Base-by-base conservation (phyloP, 352 stramenopile species). In the Elongisporangium anandrum region DNA sequence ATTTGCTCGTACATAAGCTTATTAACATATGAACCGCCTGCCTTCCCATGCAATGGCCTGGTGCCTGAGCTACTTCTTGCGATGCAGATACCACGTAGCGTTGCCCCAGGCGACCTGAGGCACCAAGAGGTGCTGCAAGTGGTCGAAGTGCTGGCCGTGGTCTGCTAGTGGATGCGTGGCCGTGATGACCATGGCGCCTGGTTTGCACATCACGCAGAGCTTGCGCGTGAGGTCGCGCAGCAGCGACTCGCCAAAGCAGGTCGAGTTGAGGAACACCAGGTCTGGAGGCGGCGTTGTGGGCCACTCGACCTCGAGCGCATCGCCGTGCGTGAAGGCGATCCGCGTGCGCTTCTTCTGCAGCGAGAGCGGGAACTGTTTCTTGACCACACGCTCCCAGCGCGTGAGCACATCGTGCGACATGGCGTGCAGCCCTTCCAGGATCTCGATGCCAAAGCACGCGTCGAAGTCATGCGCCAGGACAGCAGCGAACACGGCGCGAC, bases 201-300 rank as follows among this genome's bases (percentile, higher is more conserved):
- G 29, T 55, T 91, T 91, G 64, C 75, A 85, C 45, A 56, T 66
- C 21, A 70, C 63, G 5, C 57, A 54, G 15, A 88, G 66, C 22
- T 87, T 77, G n/a, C 66, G 61, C 3, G 73, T 70, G 8, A 91
- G 45, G 3, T 77, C 67, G 34, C 65, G 64, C 69, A 96, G 85
- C 6, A 97, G 62, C 0, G 50, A 54, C 16, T 84, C 65, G 20
- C 81, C 75, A 57, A 97, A 97, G 57, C 90, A 97, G 21, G 90
- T 97, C 50, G 85, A 95, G 64, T 97, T 97, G 49, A 92, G 72
- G 61, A 97, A 97, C 1, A 95, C 64, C 2, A 97, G 41, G 48
- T 90, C 83, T 0, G 75, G 75, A 0, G 54, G 22, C 9, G 78
- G 68, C 22, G 61, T 76, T 21, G 48, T 19, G 0, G 82, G 75